Evolutionary conservation across 2,329 filamentous ascomycete species (phyloP).

Genomic region (Xylariales sp.): DNA sequence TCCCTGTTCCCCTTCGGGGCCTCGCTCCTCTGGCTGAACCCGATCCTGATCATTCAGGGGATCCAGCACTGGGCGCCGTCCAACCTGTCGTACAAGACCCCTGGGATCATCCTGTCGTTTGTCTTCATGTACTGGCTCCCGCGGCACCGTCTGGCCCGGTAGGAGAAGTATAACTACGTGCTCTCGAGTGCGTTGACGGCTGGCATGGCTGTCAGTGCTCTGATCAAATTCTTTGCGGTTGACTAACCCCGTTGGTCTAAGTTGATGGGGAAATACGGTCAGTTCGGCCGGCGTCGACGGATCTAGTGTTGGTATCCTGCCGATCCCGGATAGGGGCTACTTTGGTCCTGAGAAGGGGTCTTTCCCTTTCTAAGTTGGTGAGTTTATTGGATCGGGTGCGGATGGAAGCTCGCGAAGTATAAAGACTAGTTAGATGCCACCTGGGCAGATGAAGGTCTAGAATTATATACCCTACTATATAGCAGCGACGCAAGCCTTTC

Average conservation of each 20-base stretch:
- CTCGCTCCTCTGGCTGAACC: slow-evolving; percentile 36
- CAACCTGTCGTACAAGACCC: slow-evolving; percentile 39
- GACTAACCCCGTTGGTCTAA: slow-evolving; percentile 31
- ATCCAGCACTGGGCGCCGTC: slow-evolving; percentile 39
- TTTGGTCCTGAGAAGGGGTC: slow-evolving; percentile 8
- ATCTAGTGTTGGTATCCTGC: slow-evolving; percentile 5
- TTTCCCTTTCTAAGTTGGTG: background rate
- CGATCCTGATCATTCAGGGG: slow-evolving; percentile 35
- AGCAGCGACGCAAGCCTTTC: no score
- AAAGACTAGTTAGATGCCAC: no score
- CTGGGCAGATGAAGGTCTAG: no score
- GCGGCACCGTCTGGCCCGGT: slow-evolving; percentile 33
- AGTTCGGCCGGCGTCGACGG: slow-evolving; percentile 7
- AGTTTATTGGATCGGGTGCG: no score
- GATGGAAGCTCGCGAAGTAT: no score
- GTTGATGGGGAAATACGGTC: slow-evolving; percentile 39
- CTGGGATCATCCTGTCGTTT: slow-evolving; percentile 34
- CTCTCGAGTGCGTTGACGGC: slow-evolving; percentile 37
- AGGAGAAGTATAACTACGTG: slow-evolving; percentile 43
- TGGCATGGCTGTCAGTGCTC: slow-evolving; percentile 35
- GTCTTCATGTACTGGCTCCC: slow-evolving; percentile 41
- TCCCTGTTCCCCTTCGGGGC: slow-evolving; percentile 33
- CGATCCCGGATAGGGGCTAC: slow-evolving; percentile 7
- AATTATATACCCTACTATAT: no score
- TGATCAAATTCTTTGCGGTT: slow-evolving; percentile 40